Evolutionary conservation across 768 basidiomycete genomes (phyloP), one percentile per base, ranked within the genome.

Genomic region (Collybiopsis luxurians): DNA sequence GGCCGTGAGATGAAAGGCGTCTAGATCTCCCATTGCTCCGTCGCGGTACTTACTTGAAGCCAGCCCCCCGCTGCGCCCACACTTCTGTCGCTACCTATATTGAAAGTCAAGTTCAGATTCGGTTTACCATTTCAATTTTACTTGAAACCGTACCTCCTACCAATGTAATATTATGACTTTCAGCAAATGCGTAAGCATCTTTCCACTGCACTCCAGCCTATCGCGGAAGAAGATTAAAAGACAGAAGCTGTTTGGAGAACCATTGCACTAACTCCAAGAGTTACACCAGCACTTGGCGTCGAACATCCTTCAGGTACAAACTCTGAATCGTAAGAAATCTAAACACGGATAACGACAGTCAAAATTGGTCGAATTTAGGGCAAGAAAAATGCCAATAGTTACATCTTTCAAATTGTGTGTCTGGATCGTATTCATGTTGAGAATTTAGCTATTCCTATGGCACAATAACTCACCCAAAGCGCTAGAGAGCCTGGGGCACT

Each of bases 151-250:
- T 59, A 69, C 77, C 78, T 55, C 79, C 78, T 31, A 78, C 76
- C 23, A 81, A 30, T 1, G 77, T 79, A 45, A 79, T 69, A 45
- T 79, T 76, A 53, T 79, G 59, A 2, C 61, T 61, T 28, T 78
- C 75, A 2, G 78, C 79, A 64, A 78, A 79, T 10, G 63, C 64
- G 59, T 76, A 78, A 9, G 75, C 73, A 45, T 79, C 73, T 6
- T 63, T 62, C 74, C 73, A 79, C 55, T 78, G 77, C 4, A 77
- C 70, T 1, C 79, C 78, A 46, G 78, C 77, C 77, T 80, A 34
- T 27, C 53, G 56, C 31, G 39, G 13, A 19, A 26, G 38, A 15
- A 12, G 27, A 19, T 19, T 24, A 24, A 6, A n/a, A 36, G 19
- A 45, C 31, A 15, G 12, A 43, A 27, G 30, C 31, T 26, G n/a